Percentiles rank a stretch among this genome's conserved stretches.
Evolutionary conservation across 345 rosid genomes (phyloP).

Genomic region (Dovyalis caffra): DNA sequence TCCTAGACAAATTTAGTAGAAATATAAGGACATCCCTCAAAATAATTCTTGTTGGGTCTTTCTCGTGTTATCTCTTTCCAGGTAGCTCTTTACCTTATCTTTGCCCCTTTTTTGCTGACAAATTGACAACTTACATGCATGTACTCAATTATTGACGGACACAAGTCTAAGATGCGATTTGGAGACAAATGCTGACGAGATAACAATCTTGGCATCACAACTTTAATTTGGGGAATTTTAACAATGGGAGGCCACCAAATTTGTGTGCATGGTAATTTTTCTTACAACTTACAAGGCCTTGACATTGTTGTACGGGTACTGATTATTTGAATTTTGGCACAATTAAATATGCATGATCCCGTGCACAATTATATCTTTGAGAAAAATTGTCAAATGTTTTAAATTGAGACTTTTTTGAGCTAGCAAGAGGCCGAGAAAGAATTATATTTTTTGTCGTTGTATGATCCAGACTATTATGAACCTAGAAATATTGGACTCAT

Average conservation of each 20-base stretch:
- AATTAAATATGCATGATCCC: too few relatives aligned
- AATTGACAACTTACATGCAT: neutral
- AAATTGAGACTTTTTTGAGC: too few relatives aligned
- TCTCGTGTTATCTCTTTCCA: neutral
- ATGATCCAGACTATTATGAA: neutral
- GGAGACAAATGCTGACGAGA: neutral
- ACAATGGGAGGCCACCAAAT: neutral
- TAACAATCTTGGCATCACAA: neutral
- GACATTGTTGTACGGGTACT: too few relatives aligned
- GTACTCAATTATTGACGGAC: neutral
- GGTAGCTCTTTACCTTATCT: slow-evolving; percentile 1
- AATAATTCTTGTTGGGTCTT: neutral
- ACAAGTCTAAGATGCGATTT: slow-evolving; percentile 3
- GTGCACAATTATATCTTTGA: too few relatives aligned
- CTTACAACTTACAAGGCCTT: neutral
- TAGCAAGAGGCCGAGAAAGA: too few relatives aligned
- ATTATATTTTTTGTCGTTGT: neutral
- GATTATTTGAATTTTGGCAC: too few relatives aligned
- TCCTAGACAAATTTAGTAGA: neutral
- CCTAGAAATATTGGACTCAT: neutral
- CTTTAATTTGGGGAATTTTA: neutral
- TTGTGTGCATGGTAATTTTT: neutral
- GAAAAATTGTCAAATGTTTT: too few relatives aligned
- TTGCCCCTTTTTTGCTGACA: neutral
- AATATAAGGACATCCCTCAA: neutral